Conservation (phyloP, 345 rosid species). For the Lumnitzera littorea region DNA sequence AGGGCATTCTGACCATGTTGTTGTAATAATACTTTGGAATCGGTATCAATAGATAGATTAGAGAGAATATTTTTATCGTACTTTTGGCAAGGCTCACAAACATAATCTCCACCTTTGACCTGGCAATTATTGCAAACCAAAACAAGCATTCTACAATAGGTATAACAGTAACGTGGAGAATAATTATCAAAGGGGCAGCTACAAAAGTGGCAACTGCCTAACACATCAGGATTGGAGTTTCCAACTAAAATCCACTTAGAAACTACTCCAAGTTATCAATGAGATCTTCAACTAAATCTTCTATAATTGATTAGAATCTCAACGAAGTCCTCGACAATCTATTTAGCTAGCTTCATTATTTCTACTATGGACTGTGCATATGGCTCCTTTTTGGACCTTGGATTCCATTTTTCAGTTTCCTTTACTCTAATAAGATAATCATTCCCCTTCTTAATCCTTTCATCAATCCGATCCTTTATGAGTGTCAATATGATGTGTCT, state of each 20-base stretch:
- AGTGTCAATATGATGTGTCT: no score
- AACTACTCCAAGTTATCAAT: no score
- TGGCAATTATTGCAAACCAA: conserved; percentile 70
- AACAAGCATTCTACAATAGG: conserved; percentile 80
- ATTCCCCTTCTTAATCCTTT: no score
- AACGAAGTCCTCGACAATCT: no score
- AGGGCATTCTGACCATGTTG: conserved; percentile 12
- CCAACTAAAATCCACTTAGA: conserved; percentile 61
- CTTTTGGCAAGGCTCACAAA: conserved; percentile 79
- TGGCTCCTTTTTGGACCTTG: no score
- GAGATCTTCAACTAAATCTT: no score
- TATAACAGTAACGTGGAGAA: conserved; percentile 75
- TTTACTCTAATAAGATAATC: no score
- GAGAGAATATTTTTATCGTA: conserved; percentile 32
- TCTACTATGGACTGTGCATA: no score
- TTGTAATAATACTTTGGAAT: conserved; percentile 7
- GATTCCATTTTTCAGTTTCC: no score
- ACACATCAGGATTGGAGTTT: conserved; percentile 46
- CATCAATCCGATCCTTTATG: no score
- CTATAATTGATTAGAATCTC: no score
- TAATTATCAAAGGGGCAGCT: conserved; percentile 67
- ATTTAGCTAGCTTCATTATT: no score
- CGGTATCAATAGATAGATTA: conserved; percentile 11
- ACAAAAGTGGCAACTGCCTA: conserved; percentile 75
- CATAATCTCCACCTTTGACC: conserved; percentile 43